Evolutionary conservation across 352 stramenopile genomes (phyloP), one percentile per base, ranked within the genome.

Genomic region (Detonula confervacea): DNA sequence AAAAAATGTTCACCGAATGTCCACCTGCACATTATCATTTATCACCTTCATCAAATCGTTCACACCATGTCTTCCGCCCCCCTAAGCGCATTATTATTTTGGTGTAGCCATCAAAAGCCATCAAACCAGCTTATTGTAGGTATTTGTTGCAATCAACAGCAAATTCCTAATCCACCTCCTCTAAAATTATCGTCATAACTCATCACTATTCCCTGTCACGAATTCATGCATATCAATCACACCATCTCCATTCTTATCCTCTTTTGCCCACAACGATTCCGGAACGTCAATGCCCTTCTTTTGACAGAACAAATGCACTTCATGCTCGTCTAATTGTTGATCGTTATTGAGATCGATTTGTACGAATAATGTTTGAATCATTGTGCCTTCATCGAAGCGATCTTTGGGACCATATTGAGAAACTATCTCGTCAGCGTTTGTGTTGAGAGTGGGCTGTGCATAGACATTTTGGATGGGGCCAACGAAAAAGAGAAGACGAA

Each of bases 181-280:
- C n/a, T n/a, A 11, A 11, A 42, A 42, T 42, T 12, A 42, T 42
- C 33, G 5, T 42, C 33, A 42, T 11, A 42, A 11, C 33, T 42
- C 33, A 5, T 42, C 33, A 42, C 11, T 11, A 42, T 11, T 11
- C 33, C 33, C 33, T 11, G 5, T 42, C 11, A 11, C 33, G 54
- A 80, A 80, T 46, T 80, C 71, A 30, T 80, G 61, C 71, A 62
- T 74, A 18, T 60, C 66, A 27, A 77, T 71, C 16, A 69, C 47
- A 22, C 73, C 73, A 42, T 42, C 33, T 42, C 33, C 33, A 42
- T 42, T 42, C 33, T 42, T 42, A 42, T 42, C 33, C 33, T 42
- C 33, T 42, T 42, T 42, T 11, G 5, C 33, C 33, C 33, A 42
- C 33, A 42, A 42, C 33, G 5, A 5, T 12, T 42, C 33, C 33